Conservation (phyloP, 257 asterid genomes). For the Forsythia viridissima region DNA sequence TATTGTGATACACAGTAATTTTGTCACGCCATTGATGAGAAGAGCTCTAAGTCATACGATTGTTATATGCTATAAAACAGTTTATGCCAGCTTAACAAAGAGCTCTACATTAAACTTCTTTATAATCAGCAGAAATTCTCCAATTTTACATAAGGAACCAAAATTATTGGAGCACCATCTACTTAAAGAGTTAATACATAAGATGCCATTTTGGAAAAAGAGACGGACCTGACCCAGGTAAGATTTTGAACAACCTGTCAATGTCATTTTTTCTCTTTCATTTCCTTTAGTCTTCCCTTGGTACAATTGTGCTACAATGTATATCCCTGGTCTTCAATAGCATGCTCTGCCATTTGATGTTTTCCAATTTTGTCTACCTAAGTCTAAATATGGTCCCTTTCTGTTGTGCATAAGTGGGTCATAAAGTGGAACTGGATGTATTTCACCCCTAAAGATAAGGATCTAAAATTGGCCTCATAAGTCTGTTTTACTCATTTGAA, state of each 20-base stretch:
- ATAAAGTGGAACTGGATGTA: neutral
- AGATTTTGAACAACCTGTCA: neutral
- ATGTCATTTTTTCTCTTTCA: neutral
- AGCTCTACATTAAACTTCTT: neutral
- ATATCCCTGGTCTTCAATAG: neutral
- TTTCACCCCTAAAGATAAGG: neutral
- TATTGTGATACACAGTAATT: neutral
- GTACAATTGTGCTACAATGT: neutral
- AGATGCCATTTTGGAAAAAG: neutral
- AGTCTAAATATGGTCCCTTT: neutral
- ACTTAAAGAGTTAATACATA: neutral
- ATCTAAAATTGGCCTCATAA: neutral
- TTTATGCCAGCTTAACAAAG: neutral
- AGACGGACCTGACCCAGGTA: neutral
- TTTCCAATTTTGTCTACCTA: neutral
- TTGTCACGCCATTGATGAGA: neutral
- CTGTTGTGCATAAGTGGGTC: neutral
- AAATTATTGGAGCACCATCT: neutral
- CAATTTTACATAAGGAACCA: neutral
- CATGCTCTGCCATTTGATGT: neutral
- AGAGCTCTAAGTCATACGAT: neutral
- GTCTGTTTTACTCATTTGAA: neutral
- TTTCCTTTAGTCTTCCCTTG: neutral
- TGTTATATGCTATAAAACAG: neutral
- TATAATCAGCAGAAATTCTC: neutral